Percentiles rank a stretch among this genome's conserved stretches.
These are phyloP conservation scores for Cicer arietinum DNA, from an alignment of 306 rosid genomes.

Conservation along the genomic window DNA sequence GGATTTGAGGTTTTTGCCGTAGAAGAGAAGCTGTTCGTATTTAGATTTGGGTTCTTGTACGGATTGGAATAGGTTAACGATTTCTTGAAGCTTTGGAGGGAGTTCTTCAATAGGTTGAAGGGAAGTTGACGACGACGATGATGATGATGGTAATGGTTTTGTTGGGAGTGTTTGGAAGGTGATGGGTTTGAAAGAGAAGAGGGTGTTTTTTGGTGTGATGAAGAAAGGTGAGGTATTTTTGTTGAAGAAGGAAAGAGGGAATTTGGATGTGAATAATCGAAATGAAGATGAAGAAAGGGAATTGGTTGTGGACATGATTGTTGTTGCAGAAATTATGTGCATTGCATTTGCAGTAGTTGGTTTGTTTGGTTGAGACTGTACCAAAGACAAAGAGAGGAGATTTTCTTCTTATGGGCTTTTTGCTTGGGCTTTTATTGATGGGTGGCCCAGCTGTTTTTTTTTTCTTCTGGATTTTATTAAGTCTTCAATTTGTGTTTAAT, in stretches of 20 bases:
- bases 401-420: constrained; percentile 2
- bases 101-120: constrained; percentile 86
- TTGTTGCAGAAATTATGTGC: background rate
- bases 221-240: constrained; percentile 20
- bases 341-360: background rate
- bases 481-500: too few relatives aligned
- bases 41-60: constrained; percentile 79
- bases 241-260: constrained; percentile 38
- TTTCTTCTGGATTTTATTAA: too few relatives aligned
- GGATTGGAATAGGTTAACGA: constrained; percentile 81
- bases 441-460: too few relatives aligned
- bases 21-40: constrained; percentile 90
- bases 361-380: background rate
- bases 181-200: constrained; percentile 56
- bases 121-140: constrained; percentile 50
- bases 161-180: constrained; percentile 66
- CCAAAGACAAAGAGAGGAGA: background rate
- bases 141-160: constrained; percentile 31
- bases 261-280: constrained; percentile 59
- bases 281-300: constrained; percentile 57
- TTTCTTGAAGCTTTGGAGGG: constrained; percentile 94
- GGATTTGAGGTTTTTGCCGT: constrained; percentile 84
- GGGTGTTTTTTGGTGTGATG: constrained; percentile 18
- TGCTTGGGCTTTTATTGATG: background rate
- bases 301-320: constrained; percentile 53